Conservation (phyloP, 768 basidiomycete species). For the Tubosaeta sp. region DNA sequence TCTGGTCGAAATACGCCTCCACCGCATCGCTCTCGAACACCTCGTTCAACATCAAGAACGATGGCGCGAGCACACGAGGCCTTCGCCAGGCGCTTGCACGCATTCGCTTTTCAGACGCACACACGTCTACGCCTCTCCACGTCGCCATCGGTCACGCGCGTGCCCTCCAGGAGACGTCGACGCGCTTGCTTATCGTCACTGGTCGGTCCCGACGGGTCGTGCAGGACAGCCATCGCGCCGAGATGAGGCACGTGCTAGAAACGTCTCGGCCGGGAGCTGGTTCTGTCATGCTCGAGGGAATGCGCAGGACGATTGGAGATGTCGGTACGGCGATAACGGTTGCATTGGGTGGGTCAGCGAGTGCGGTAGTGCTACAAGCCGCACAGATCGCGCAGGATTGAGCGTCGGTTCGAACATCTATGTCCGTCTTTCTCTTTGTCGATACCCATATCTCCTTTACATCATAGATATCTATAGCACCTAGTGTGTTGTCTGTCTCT, state of each 20-base stretch:
- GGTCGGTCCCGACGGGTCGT: conserved; percentile 74
- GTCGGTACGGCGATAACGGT: conserved; percentile 75
- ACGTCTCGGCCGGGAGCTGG: conserved; percentile 24
- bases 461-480: background rate
- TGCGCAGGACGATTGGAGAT: conserved; percentile 83
- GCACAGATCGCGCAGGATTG: conserved; percentile 27
- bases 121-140: conserved; percentile 58
- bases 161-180: conserved; percentile 17
- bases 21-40: conserved; percentile 6
- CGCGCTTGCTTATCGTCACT: conserved; percentile 56
- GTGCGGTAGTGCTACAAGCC: conserved; percentile 68
- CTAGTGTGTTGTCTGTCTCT: background rate
- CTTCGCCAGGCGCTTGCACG: conserved; percentile 43
- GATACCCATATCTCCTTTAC: background rate
- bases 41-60: background rate
- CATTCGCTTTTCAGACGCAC: conserved; percentile 56
- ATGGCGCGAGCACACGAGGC: conserved; percentile 1
- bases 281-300: conserved; percentile 20
- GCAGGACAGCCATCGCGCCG: conserved; percentile 63
- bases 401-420: background rate
- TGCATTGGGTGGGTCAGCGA: conserved; percentile 39
- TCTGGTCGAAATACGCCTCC: conserved; percentile 62
- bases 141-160: conserved; percentile 45
- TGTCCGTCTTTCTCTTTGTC: background rate
- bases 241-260: conserved; percentile 60